Evolutionary conservation across 2,329 filamentous ascomycete genomes (phyloP).

Genomic region (Corynespora cassiicola): DNA sequence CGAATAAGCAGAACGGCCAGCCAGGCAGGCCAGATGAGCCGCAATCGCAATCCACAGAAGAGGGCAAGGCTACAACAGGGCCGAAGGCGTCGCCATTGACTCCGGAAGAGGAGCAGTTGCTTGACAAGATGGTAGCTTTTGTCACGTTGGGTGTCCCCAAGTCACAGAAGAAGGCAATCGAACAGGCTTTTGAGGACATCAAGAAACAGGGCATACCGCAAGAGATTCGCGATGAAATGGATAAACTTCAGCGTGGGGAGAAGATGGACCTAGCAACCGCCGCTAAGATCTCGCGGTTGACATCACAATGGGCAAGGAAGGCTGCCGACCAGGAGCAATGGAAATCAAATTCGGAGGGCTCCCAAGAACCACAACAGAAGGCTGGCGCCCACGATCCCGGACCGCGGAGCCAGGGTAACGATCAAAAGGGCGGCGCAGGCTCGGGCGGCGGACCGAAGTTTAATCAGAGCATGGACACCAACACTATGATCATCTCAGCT

Average conservation of each 20-base stretch:
- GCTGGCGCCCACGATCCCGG: constrained; percentile 54
- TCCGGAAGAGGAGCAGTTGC: constrained; percentile 61
- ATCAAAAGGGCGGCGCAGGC: constrained; percentile 33
- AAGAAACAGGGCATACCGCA: constrained; percentile 72
- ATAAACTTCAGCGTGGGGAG: constrained; percentile 58
- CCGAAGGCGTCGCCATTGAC: constrained; percentile 56
- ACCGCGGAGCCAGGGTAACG: constrained; percentile 42
- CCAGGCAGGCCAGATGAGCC: constrained; percentile 34
- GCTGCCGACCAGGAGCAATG: constrained; percentile 48
- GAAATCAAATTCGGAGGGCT: constrained; percentile 30
- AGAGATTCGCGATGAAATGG: constrained; percentile 70
- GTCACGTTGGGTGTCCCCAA: constrained; percentile 67
- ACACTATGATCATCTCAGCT: constrained; percentile 62
- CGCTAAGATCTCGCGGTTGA: constrained; percentile 65
- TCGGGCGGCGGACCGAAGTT: constrained; percentile 17
- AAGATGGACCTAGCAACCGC: constrained; percentile 61
- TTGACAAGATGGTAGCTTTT: constrained; percentile 64
- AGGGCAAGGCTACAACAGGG: constrained; percentile 49
- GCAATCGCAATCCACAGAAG: constrained; percentile 52
- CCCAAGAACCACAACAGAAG: constrained; percentile 49
- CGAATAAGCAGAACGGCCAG: constrained; percentile 37
- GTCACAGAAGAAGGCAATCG: constrained; percentile 65
- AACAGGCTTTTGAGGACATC: constrained; percentile 67
- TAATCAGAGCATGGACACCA: constrained; percentile 56
- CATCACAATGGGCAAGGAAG: constrained; percentile 63